phyloP scores from a whole-genome alignment of 257 asterid species.

The Paulownia fortunei region DNA sequence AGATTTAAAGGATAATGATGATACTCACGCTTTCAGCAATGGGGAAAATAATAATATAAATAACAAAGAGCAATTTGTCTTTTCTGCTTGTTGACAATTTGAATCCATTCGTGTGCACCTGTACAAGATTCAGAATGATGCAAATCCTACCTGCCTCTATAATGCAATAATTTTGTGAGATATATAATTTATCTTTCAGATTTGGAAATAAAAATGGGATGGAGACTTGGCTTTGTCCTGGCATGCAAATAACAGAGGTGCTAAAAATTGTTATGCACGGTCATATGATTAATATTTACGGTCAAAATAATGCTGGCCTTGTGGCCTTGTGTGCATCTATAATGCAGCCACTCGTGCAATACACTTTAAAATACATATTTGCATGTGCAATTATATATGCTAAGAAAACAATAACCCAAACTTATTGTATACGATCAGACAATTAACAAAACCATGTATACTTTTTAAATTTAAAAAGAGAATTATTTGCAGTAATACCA shows the following conservation, averaged over 20 bases:
- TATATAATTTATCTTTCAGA: not conserved
- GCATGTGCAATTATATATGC: constrained; percentile 22
- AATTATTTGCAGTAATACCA: too few species aligned
- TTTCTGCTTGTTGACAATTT: constrained; percentile 10
- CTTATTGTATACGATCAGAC: not conserved
- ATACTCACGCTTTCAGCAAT: constrained; percentile 21
- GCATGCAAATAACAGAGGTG: not conserved
- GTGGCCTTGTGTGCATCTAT: too few species aligned
- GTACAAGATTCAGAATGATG: constrained; percentile 22
- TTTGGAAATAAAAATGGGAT: not conserved
- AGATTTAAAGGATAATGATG: not conserved
- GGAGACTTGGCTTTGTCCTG: not conserved
- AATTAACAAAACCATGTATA: too few species aligned
- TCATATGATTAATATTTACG: not conserved
- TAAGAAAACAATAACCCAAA: not conserved
- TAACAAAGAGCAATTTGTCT: constrained; percentile 26
- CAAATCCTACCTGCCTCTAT: constrained; percentile 11
- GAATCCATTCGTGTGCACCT: constrained; percentile 34
- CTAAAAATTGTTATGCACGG: constrained; percentile 1
- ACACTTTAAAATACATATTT: not conserved
- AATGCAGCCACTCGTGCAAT: constrained; percentile 22
- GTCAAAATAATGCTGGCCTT: too few species aligned
- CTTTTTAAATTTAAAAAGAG: too few species aligned
- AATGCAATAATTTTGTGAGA: not conserved
- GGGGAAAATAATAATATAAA: not conserved